Conservation (phyloP, 345 rosid species). For the Leavenworthia alabamica region DNA sequence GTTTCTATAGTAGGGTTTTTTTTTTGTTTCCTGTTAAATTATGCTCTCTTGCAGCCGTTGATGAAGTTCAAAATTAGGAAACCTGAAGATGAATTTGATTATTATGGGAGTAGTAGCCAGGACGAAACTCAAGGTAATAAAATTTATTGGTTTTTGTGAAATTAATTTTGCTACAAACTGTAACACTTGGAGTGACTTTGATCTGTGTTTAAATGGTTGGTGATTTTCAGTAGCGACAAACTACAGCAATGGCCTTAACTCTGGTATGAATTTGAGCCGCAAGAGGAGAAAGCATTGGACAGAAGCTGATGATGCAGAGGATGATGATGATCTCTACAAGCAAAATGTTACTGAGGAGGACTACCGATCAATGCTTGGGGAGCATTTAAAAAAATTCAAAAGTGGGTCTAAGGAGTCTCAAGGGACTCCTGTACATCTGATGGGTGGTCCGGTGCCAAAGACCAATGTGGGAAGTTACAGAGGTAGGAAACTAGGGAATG, state of each 20-base stretch:
- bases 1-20: neutral
- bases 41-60: slow-evolving; percentile 57
- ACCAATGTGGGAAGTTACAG: slow-evolving; percentile 42
- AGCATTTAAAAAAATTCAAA: slow-evolving; percentile 73
- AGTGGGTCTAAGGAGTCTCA: slow-evolving; percentile 65
- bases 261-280: slow-evolving; percentile 43
- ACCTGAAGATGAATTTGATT: slow-evolving; percentile 90
- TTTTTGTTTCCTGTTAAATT: slow-evolving; percentile 4
- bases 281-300: slow-evolving; percentile 53
- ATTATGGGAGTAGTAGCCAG: slow-evolving; percentile 92
- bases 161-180: neutral
- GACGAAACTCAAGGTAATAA: slow-evolving; percentile 83
- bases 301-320: slow-evolving; percentile 55
- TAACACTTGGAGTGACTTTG: neutral
- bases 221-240: slow-evolving; percentile 33
- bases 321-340: slow-evolving; percentile 45
- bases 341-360: slow-evolving; percentile 65
- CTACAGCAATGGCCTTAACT: slow-evolving; percentile 52
- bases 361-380: slow-evolving; percentile 92
- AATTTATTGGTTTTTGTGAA: slow-evolving; percentile 14
- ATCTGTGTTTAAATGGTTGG: slow-evolving; percentile 27
- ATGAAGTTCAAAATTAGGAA: slow-evolving; percentile 77
- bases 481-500: slow-evolving; percentile 51
- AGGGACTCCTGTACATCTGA: too few species aligned
- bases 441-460: slow-evolving; percentile 44